A percentile compares a stretch with the other conserved stretches of the same genome.
Evolutionary conservation across 2,329 filamentous ascomycete genomes (phyloP).

Genomic region (Talaromyces sp.): DNA sequence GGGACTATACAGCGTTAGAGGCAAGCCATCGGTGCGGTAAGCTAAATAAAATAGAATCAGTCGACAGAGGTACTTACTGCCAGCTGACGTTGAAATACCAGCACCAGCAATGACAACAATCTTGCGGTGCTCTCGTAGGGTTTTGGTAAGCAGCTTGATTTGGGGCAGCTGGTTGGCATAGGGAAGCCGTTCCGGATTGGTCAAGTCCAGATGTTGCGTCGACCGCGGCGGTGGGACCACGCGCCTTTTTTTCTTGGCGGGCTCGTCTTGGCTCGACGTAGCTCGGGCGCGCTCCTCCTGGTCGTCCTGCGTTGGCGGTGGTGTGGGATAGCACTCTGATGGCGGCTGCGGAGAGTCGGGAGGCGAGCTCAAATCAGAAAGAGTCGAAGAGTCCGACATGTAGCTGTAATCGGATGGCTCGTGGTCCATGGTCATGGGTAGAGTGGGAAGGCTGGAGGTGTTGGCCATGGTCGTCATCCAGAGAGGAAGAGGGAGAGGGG

Average conservation of each 20-base stretch:
- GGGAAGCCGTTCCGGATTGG: constrained; percentile 29
- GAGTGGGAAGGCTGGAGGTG: constrained; percentile 12
- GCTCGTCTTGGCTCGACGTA: constrained; percentile 54
- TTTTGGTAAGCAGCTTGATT: constrained; percentile 68
- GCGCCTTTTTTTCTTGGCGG: constrained; percentile 73
- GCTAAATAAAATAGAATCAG: background rate
- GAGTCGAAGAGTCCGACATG: constrained; percentile 31
- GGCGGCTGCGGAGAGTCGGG: constrained; percentile 39
- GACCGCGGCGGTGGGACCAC: constrained; percentile 64
- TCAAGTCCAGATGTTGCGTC: constrained; percentile 77
- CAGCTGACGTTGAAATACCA: constrained; percentile 93
- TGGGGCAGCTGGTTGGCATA: constrained; percentile 55
- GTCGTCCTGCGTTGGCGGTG: constrained; percentile 41
- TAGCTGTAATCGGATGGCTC: constrained; percentile 22
- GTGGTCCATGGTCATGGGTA: constrained; percentile 4
- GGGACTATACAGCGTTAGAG: constrained; percentile 59
- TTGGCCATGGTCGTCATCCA: constrained; percentile 11
- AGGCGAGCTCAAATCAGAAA: constrained; percentile 42
- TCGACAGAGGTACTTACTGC: constrained; percentile 59
- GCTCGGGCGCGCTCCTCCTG: constrained; percentile 29
- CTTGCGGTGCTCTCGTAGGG: constrained; percentile 84
- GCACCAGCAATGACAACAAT: constrained; percentile 96
- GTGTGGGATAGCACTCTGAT: constrained; percentile 39
- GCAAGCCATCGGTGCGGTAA: constrained; percentile 15
- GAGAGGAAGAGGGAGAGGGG: background rate